Conservation (phyloP, 2,329 filamentous ascomycete genomes). For the Trichoderma breve region DNA sequence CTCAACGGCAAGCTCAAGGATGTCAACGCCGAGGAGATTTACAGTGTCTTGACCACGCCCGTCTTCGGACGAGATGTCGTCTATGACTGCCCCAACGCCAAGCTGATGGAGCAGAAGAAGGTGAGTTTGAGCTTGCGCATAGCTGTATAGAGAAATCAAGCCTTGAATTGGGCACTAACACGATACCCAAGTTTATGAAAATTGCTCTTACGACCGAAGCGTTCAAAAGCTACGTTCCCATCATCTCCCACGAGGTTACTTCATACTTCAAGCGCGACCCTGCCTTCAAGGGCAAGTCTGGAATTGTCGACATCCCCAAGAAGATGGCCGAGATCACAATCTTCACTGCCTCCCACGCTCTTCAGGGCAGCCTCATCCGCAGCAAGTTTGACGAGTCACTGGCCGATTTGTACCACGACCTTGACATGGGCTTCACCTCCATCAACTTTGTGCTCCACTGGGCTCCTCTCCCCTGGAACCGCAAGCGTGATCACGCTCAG, state of each 20-base stretch:
- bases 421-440: slow-evolving; percentile 85
- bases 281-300: slow-evolving; percentile 65
- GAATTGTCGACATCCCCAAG: slow-evolving; percentile 68
- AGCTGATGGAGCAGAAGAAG: slow-evolving; percentile 97
- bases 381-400: slow-evolving; percentile 77
- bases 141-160: neutral
- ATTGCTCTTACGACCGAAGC: slow-evolving; percentile 73
- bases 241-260: slow-evolving; percentile 73
- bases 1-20: slow-evolving; percentile 88
- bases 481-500: slow-evolving; percentile 75
- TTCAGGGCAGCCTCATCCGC: slow-evolving; percentile 82
- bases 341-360: slow-evolving; percentile 81
- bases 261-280: slow-evolving; percentile 68
- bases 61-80: slow-evolving; percentile 83
- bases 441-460: slow-evolving; percentile 90
- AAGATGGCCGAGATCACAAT: slow-evolving; percentile 85
- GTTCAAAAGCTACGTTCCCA: slow-evolving; percentile 71
- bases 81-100: slow-evolving; percentile 86
- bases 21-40: slow-evolving; percentile 87
- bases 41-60: slow-evolving; percentile 69
- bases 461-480: slow-evolving; percentile 86
- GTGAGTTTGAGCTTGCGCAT: slow-evolving; percentile 42
- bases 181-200: slow-evolving; percentile 66
- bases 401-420: slow-evolving; percentile 79
- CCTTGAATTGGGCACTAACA: slow-evolving; percentile 18